Base-by-base conservation (phyloP, 306 rosid species). In the Hippophae rhamnoides region DNA sequence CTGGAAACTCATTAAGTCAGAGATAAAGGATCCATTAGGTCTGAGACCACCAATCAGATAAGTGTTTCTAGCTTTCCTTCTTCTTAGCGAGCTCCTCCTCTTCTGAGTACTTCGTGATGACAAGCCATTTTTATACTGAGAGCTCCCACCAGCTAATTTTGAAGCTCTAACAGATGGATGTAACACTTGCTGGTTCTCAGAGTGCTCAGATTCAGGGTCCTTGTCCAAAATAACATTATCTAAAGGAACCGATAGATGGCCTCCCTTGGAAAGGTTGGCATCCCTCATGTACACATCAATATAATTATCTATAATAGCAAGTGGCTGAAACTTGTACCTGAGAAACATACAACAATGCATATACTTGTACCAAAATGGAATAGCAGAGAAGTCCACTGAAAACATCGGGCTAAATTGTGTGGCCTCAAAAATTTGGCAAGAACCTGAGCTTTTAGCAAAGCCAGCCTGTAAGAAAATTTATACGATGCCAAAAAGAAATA, bases 381-480 rank as follows among this genome's bases (percentile, higher is more conserved):
- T 53, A 6, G 95, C 90, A 47, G 97, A 79, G 71, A 82, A 86
- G 71, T 86, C 86, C 46, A 90, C 73, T 57, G 67, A 70, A 66
- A 90, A 84, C 72, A 83, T 52, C 9, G 94, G 89, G 46, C 61
- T 48, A n/a, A 48, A 68, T 61, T 41, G 49, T 27, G 6, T 10
- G 55, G 71, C 55, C 68, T 80, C 88, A 62, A 70, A 90, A 67
- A 90, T 54, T 66, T 63, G 69, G 71, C 81, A 90, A 72, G 76
- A 64, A 18, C 94, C 89, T 10, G 68, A 54, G 61, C 62, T 45
- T 2, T 52, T 42, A 10, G 44, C 44, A 43, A 70, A 41, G 5
- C 5, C 38, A 44, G 78, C 65, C 43, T 43, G 8, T 45, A 31
- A 52, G 8, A 54, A 56, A 60, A 13, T 62, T 3, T 9, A 3